Base-by-base conservation (phyloP, 164 flowering plant species). In the Pachysandra terminalis region DNA sequence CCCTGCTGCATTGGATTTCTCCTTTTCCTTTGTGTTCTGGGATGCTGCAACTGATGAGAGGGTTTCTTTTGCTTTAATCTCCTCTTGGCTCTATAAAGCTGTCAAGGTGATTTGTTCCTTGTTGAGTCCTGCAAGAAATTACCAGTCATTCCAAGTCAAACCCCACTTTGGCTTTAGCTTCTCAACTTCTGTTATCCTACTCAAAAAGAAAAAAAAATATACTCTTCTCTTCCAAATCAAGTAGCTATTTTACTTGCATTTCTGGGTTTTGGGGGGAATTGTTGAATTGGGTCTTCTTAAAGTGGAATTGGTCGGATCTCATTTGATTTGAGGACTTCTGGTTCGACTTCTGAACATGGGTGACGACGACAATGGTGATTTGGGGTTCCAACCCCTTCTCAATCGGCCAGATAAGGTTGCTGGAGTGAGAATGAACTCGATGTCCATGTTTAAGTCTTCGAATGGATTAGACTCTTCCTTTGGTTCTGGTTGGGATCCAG, bases 91-190 rank as follows among this genome's bases (percentile, higher is more conserved):
- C 80, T 80, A 82, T 87, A 93, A 94, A 89, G 93, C 95, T 91
- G 95, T 87, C 74, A 79, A 66, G 68, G 68, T 82, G 68, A 68
- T 76, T 85, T 87, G 88, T 91, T 86, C 91, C 87, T 91, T 90
- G 87, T 88, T 79, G 82, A 89, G 90, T 81, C 81, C 77, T 84
- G 84, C 90, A 83, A 86, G 90, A 80, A 75, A 83, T 81, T 83
- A 73, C 82, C 76, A 57, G 74, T 77, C 70, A 74, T 69, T 65
- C 71, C 78, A 76, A 77, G 89, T 85, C 86, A 86, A 89, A 82
- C 81, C 72, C 77, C 64, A 68, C 78, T 81, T 86, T 82, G 45
- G 74, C 80, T 80, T 80, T 78, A 66, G 59, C 72, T 72, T 27
- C 56, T 32, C 68, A 60, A 56, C 75, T 75, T 71, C 76, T 75